Conservation (phyloP, 139 green algal species). For the Pseudopediastrum boryanum region DNA sequence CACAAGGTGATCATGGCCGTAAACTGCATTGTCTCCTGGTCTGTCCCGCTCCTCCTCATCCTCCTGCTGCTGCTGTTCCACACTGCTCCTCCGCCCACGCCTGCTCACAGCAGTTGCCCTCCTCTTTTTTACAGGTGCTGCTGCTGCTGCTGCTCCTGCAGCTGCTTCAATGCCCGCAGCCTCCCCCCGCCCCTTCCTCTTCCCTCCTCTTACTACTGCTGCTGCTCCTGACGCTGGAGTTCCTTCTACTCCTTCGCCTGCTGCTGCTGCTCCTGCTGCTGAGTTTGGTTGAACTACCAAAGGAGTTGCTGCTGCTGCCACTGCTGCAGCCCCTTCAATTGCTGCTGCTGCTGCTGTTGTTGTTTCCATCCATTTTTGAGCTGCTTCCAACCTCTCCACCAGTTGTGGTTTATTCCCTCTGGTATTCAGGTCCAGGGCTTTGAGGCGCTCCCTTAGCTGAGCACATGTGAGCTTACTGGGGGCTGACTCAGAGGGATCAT, state of each 20-base stretch:
- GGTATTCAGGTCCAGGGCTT: conserved; percentile 26
- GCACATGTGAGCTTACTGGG: conserved; percentile 53
- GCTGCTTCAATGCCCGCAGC: too few relatives aligned
- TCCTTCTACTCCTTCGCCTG: neutral
- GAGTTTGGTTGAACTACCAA: neutral
- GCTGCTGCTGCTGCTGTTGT: conserved; percentile 23
- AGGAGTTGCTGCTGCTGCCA: neutral
- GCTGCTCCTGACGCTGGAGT: neutral
- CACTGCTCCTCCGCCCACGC: neutral
- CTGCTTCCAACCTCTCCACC: conserved; percentile 39
- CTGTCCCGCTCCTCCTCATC: too few relatives aligned
- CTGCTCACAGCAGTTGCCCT: neutral
- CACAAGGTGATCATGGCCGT: too few relatives aligned
- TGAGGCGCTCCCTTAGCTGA: conserved; percentile 47
- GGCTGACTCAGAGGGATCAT: conserved; percentile 46
- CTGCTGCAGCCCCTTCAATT: neutral
- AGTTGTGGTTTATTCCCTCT: conserved; percentile 47
- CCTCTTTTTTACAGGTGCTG: neutral
- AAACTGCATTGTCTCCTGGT: too few relatives aligned
- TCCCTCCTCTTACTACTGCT: neutral
- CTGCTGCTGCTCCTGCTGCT: conserved; percentile 1
- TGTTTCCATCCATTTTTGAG: conserved; percentile 1
- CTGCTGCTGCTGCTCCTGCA: conserved; percentile 20
- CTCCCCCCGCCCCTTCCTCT: too few relatives aligned
- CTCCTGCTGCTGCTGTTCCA: too few relatives aligned